Evolutionary conservation across 2,329 filamentous ascomycete species (phyloP), one percentile per base, ranked within the genome.

Genomic region (Chrysoporthe cubensis): DNA sequence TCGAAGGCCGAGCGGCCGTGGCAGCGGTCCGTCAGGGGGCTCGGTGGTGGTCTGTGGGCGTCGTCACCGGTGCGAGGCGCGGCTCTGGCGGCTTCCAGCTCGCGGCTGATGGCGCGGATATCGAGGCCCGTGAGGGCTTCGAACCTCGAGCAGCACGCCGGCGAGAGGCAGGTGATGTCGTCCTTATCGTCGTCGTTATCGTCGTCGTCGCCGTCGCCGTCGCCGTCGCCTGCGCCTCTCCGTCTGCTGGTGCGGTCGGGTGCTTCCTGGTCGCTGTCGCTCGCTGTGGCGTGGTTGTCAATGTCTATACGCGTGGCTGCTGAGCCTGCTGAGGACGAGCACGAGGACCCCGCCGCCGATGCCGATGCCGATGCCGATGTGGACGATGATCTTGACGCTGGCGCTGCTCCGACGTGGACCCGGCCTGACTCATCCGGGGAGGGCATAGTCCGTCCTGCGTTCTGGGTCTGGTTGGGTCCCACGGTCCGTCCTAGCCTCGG

Each of bases 1-100:
- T 69, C 62, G 21, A 69, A 69, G 40, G 58, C 68, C 16, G 68
- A 69, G 26, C 68, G 68, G 8, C 62, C 66, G 68, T 69, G 68
- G 40, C 64, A 64, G 54, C 60, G 67, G 60, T 69, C 62, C 26
- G 58, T 52, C 34, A 56, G 61, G 5, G 64, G 56, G 8, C 34
- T 50, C 40, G 54, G n/a, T 4, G 34, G 21, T 5, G 63, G 7
- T 13, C 8, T 1, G 14, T 34, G 46, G 37, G 43, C 18, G 21
- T 21, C 48, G 59, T 54, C 44, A 14, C 58, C 42, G 61, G 54
- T 59, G 43, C 34, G 37, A n/a, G 50, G 14, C 21, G 32, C 32
- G 37, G 4, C 7, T 8, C 13, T 48, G 43, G 37, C 26, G 43
- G 54, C 63, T 8, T 50, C 32, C 3, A 69, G 65, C 58, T 69